These are phyloP conservation scores for Lactarius sanguifluus DNA, from an alignment of 768 basidiomycete genomes.

Conservation along the genomic window DNA sequence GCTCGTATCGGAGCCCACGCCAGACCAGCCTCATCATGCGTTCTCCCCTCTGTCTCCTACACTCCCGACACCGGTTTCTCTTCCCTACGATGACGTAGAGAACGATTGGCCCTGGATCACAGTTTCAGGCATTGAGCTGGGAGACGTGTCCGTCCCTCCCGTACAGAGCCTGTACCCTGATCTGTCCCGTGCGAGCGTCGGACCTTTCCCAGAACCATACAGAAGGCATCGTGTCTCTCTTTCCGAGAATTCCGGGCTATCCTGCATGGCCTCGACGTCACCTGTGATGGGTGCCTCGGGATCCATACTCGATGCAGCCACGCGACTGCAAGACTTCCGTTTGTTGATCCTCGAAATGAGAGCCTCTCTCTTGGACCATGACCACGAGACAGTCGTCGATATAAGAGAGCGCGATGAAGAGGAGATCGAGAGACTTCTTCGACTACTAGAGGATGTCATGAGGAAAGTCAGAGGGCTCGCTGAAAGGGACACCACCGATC, in stretches of 20 bases:
- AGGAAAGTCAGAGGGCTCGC: constrained; percentile 12
- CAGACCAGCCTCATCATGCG: neutral
- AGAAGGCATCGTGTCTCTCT: neutral
- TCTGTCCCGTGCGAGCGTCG: neutral
- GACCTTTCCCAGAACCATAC: neutral
- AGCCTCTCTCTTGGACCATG: neutral
- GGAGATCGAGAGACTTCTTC: constrained; percentile 13
- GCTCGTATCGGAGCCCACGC: neutral
- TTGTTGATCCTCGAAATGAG: constrained; percentile 19
- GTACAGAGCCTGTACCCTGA: neutral
- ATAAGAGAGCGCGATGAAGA: neutral
- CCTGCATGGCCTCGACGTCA: neutral
- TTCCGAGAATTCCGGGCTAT: neutral
- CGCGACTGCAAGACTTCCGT: constrained; percentile 19
- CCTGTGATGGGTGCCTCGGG: neutral
- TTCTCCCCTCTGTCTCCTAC: constrained; percentile 3
- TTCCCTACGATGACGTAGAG: constrained; percentile 3
- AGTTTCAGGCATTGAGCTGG: neutral
- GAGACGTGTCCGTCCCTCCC: neutral
- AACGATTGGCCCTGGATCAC: neutral
- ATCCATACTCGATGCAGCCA: constrained; percentile 7
- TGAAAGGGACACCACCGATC: neutral
- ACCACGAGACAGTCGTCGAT: neutral
- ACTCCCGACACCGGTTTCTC: neutral
- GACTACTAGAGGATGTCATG: constrained; percentile 24